Base-by-base conservation (phyloP, 148 eudicot species). In the Rhododendron simsii region DNA sequence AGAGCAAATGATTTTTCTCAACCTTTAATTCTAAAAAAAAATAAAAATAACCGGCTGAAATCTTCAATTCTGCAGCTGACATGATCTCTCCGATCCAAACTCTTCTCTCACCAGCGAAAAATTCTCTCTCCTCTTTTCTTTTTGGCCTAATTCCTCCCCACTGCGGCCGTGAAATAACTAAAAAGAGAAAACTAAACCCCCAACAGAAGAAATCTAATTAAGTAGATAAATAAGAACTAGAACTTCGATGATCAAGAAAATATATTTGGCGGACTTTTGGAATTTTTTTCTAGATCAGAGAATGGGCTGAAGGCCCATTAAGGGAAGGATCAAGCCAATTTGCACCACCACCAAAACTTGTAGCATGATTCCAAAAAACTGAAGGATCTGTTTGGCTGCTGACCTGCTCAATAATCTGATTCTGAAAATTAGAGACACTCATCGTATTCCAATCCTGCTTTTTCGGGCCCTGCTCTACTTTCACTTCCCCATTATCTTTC, bases 1-100 rank as follows among this genome's bases (percentile, higher is more conserved):
- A 88, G 94, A 90, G 96, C 97, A 91, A 91, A 90, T 63, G 2
- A 37, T 9, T 44, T 71, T 81, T 81, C 55, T 78, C 80, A 84
- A 79, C 89, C 87, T 85, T 63, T 86, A 61, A 50, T 53, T 71
- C 23, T 14, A 84, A 81, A 55, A 33, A 81, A 35, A 33, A 81
- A 33, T 33, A 33, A 33, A 33, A 8, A 44, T 45, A 45, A 28
- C 53, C 51, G 86, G 81, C 85, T 90, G 89, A 88, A 33, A 83
- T 15, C 26, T 30, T 37, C 3, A 30, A 71, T 84, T 59, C 21
- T 94, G 98, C 98, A 84, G 91, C 98, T 87, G 93, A 93, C 92
- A 94, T 94, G 98, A 94, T 89, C 92, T 15, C 96, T 84, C 91
- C 87, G 96, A 92, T 92, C 96, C 95, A 88, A 88, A 21, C 81